Conservation (phyloP, 177 flowering plant genomes). For the Vitis hybrid region DNA sequence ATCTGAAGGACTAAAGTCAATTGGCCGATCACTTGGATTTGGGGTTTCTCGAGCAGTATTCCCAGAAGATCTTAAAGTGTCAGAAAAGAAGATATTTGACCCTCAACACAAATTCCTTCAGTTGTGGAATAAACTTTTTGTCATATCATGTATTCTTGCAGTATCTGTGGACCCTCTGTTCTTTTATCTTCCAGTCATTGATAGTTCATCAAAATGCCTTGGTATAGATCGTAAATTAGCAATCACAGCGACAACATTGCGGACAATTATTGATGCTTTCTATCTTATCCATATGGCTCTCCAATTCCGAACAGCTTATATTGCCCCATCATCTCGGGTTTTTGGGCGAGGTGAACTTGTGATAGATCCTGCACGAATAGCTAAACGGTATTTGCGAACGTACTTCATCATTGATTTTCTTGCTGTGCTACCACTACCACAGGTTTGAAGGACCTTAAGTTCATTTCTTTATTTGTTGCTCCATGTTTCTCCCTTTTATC, state of each 20-base stretch:
- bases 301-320: slow-evolving; percentile 88
- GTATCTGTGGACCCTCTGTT: slow-evolving; percentile 91
- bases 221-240: slow-evolving; percentile 73
- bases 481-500: background rate
- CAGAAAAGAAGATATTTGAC: slow-evolving; percentile 86
- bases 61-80: slow-evolving; percentile 87
- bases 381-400: slow-evolving; percentile 68
- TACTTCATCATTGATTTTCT: slow-evolving; percentile 82
- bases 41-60: slow-evolving; percentile 85
- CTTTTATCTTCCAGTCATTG: slow-evolving; percentile 76
- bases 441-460: slow-evolving; percentile 44
- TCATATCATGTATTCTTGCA: slow-evolving; percentile 82
- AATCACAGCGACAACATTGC: slow-evolving; percentile 58
- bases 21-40: slow-evolving; percentile 81
- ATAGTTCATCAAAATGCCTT: slow-evolving; percentile 52
- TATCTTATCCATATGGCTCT: slow-evolving; percentile 87
- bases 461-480: background rate
- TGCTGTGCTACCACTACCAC: slow-evolving; percentile 88
- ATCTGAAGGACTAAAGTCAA: slow-evolving; percentile 84
- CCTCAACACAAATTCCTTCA: slow-evolving; percentile 87
- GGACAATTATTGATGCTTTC: slow-evolving; percentile 79
- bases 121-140: slow-evolving; percentile 73
- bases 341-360: slow-evolving; percentile 99
- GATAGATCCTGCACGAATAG: slow-evolving; percentile 79
- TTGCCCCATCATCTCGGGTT: slow-evolving; percentile 97